Percentiles rank a stretch among this genome's conserved stretches.
These are phyloP conservation scores for Pterocarpus santalinus DNA, from an alignment of 306 rosid species.

Conservation along the genomic window DNA sequence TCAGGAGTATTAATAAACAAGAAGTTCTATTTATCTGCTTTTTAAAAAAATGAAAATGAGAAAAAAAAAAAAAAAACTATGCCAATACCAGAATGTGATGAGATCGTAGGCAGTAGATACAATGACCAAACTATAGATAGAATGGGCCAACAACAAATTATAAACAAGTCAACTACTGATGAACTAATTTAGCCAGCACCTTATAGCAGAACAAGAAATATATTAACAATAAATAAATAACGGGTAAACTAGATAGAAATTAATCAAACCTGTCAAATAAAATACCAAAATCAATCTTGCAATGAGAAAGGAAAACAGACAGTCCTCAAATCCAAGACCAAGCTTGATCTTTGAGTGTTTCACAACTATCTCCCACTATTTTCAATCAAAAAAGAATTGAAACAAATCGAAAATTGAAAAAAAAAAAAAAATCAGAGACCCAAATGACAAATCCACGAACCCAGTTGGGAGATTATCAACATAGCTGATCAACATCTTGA, in stretches of 20 bases:
- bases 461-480: too few relatives aligned
- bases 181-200: not conserved
- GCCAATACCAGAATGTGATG: slow-evolving; percentile 25
- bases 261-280: not conserved
- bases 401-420: not conserved
- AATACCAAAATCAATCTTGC: not conserved
- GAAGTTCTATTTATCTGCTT: not conserved
- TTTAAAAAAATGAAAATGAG: not conserved
- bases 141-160: not conserved
- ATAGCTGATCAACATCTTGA: too few relatives aligned
- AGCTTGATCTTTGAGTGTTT: slow-evolving; percentile 1
- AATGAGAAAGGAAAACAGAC: not conserved
- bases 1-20: not conserved
- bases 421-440: not conserved
- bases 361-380: not conserved
- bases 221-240: not conserved
- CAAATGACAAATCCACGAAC: not conserved
- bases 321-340: not conserved
- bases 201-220: not conserved
- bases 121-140: slow-evolving; percentile 5
- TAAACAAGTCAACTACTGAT: slow-evolving; percentile 7
- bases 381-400: not conserved
- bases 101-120: slow-evolving; percentile 9
- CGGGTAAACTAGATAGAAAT: not conserved
- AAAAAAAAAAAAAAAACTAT: too few relatives aligned